A percentile compares a stretch with the other conserved stretches of the same genome.
phyloP scores from a whole-genome alignment of 441 rosid genomes.

The Mallotus repandus region DNA sequence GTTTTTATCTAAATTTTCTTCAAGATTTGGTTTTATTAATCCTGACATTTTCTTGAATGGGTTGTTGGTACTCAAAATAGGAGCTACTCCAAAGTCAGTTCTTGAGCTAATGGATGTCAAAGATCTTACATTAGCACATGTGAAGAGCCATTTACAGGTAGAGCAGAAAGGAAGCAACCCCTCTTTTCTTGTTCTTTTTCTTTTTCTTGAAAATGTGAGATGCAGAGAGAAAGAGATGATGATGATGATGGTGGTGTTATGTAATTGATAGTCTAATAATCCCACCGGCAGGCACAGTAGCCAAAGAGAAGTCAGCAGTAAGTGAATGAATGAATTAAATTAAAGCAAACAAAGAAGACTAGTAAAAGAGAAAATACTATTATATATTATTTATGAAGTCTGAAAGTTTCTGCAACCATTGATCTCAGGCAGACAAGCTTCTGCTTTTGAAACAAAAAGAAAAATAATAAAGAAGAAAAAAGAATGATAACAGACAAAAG shows the following conservation, averaged over 20 bases:
- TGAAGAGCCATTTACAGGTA: constrained; percentile 91
- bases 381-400: background rate
- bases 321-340: constrained; percentile 19
- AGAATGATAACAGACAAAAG: constrained; percentile 33
- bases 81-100: constrained; percentile 90
- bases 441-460: constrained; percentile 24
- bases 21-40: too few species aligned
- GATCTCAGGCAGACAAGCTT: constrained; percentile 33
- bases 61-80: constrained; percentile 26
- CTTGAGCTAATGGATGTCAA: constrained; percentile 88
- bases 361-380: constrained; percentile 17
- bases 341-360: background rate
- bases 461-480: background rate
- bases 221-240: background rate
- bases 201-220: background rate
- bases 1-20: background rate
- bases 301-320: constrained; percentile 14
- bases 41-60: background rate
- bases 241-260: background rate
- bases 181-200: constrained; percentile 13
- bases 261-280: background rate
- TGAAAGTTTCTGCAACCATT: constrained; percentile 26
- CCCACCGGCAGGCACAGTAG: constrained; percentile 22
- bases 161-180: constrained; percentile 6
- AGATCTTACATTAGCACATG: constrained; percentile 85